Conservation (phyloP, 306 rosid species). For the Rosa persica region DNA sequence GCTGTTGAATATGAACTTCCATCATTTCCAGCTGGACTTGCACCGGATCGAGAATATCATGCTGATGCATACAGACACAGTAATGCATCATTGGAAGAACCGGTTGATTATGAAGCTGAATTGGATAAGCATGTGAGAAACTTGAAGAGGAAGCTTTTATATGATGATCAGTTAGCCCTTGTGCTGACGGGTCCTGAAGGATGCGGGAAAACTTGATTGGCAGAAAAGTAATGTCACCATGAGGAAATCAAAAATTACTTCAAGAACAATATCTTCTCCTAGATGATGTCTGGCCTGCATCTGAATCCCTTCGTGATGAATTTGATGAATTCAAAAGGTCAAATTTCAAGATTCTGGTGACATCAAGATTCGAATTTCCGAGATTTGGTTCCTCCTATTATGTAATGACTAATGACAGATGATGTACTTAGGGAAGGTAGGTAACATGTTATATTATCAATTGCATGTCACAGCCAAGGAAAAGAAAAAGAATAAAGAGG, state of each 20-base stretch:
- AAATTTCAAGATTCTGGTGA: not conserved
- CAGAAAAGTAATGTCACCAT: not conserved
- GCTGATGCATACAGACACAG: not conserved
- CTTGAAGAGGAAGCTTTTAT: conserved; percentile 10
- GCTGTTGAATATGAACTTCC: not conserved
- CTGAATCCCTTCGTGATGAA: conserved; percentile 1
- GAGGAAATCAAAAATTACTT: conserved; percentile 8
- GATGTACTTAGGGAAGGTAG: not conserved
- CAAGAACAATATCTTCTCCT: conserved; percentile 1
- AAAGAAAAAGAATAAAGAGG: not conserved
- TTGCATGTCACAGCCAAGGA: not conserved
- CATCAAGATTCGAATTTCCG: conserved; percentile 3
- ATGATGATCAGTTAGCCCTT: not conserved
- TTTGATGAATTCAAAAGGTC: not conserved
- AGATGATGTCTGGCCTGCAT: conserved; percentile 4
- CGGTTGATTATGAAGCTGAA: not conserved
- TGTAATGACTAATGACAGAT: not conserved
- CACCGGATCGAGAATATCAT: not conserved
- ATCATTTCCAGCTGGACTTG: not conserved
- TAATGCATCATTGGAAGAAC: not conserved
- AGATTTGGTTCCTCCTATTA: not conserved
- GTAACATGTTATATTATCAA: not conserved
- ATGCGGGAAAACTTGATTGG: conserved; percentile 23
- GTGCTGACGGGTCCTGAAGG: conserved; percentile 17
- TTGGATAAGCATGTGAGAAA: not conserved